These are phyloP conservation scores for Lodderomyces elongisporus DNA, from an alignment of 1,139 yeast genomes.

Conservation along the genomic window DNA sequence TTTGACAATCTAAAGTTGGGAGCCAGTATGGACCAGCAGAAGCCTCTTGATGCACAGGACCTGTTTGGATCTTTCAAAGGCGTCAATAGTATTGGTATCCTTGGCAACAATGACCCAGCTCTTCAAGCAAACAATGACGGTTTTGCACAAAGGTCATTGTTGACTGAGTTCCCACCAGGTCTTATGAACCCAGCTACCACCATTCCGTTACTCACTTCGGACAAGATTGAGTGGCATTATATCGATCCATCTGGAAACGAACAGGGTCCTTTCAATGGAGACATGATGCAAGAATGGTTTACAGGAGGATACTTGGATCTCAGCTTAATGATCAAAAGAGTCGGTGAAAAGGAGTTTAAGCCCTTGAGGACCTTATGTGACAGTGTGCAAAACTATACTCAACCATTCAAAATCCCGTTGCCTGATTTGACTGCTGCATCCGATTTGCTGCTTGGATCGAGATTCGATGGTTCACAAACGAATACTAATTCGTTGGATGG, in stretches of 20 bases:
- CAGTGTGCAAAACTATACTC: conserved; percentile 42
- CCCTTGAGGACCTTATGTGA: conserved; percentile 45
- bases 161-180: conserved; percentile 17
- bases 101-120: neutral
- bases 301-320: conserved; percentile 55
- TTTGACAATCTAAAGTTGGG: conserved; percentile 8
- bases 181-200: conserved; percentile 5
- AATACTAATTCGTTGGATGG: neutral
- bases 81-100: neutral
- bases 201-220: conserved; percentile 22
- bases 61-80: neutral
- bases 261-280: conserved; percentile 79
- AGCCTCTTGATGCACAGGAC: neutral
- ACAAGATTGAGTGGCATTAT: conserved; percentile 61
- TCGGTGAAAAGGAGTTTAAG: conserved; percentile 36
- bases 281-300: conserved; percentile 77
- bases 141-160: no score
- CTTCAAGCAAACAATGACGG: no score
- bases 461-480: conserved; percentile 15
- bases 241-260: conserved; percentile 64
- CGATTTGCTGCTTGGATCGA: conserved; percentile 1
- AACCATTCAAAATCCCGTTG: conserved; percentile 61
- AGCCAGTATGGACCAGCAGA: neutral
- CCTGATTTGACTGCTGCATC: conserved; percentile 22
- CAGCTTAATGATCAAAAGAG: conserved; percentile 54